A percentile compares a stretch with the other conserved stretches of the same genome.
These are phyloP conservation scores for Polytrichum formosum DNA, from an alignment of 225 moss, liverwort and hornwort genomes.

Conservation along the genomic window DNA sequence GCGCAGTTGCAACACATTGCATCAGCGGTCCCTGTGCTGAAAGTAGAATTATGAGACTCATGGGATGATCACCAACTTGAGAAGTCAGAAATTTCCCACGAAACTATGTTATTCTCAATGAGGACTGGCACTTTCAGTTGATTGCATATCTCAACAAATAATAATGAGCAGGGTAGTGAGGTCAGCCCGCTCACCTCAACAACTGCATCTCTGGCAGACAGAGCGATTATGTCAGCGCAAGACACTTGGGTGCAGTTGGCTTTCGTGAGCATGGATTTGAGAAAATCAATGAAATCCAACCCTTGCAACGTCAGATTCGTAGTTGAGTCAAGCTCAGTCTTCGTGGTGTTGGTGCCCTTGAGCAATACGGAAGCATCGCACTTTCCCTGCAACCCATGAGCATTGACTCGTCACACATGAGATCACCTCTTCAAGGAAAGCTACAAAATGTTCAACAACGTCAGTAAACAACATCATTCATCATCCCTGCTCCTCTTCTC, in stretches of 20 bases:
- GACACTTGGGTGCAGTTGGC: conserved; percentile 27
- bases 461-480: background rate
- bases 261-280: conserved; percentile 21
- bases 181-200: conserved; percentile 17
- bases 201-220: conserved; percentile 38
- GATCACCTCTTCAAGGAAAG: background rate
- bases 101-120: background rate
- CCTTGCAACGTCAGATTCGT: conserved; percentile 23
- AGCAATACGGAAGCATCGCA: conserved; percentile 50
- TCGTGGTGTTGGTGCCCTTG: background rate
- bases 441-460: background rate
- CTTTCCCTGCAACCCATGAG: conserved; percentile 8
- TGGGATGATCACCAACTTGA: background rate
- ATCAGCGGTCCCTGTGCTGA: background rate
- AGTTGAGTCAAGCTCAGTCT: conserved; percentile 15
- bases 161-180: background rate
- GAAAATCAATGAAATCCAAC: conserved; percentile 30
- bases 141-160: background rate
- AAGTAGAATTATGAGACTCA: background rate
- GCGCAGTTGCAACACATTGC: background rate
- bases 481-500: background rate
- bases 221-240: conserved; percentile 47
- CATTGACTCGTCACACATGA: background rate
- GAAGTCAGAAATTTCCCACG: background rate
- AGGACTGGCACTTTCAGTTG: background rate